Percentiles rank a stretch among this genome's conserved stretches.
Evolutionary conservation across 2,329 filamentous ascomycete genomes (phyloP).

Genomic region (Phaeosphaeria sp.): DNA sequence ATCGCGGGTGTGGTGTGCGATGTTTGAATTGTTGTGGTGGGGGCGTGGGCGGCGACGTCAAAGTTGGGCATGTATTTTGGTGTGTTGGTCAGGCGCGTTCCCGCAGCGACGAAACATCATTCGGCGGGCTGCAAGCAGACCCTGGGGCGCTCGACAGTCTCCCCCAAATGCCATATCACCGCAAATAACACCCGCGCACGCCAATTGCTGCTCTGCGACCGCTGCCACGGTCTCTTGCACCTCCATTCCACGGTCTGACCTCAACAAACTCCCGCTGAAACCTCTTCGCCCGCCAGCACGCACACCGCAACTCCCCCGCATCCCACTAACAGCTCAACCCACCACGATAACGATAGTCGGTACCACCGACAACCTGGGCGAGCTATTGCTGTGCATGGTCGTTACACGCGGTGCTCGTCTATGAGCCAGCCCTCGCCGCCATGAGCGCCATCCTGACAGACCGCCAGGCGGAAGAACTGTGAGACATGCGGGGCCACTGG

Average conservation of each 20-base stretch:
- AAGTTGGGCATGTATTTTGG: constrained; percentile 4
- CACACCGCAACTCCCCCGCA: constrained; percentile 21
- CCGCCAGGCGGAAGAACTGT: constrained; percentile 89
- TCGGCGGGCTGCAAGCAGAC: constrained; percentile 1
- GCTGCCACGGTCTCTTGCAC: constrained; percentile 1
- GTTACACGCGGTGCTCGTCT: constrained; percentile 23
- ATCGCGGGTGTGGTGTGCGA: background rate
- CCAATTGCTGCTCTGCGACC: background rate
- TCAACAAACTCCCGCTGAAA: background rate
- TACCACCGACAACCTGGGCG: background rate
- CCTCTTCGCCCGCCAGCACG: background rate
- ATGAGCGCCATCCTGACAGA: constrained; percentile 80
- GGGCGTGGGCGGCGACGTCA: constrained; percentile 1
- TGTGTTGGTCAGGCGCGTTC: constrained; percentile 9
- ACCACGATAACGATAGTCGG: constrained; percentile 7
- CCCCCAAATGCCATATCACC: background rate
- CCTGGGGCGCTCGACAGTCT: background rate
- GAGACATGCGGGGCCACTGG: constrained; percentile 45
- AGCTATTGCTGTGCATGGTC: constrained; percentile 37
- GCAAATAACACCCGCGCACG: constrained; percentile 3
- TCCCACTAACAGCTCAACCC: constrained; percentile 3
- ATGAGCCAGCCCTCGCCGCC: constrained; percentile 39
- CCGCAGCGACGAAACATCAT: constrained; percentile 2
- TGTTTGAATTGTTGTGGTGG: constrained; percentile 1
- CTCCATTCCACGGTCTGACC: background rate